Evolutionary conservation across 2,329 filamentous ascomycete species (phyloP), one percentile per base, ranked within the genome.

Genomic region (Lecanosticta acicola): DNA sequence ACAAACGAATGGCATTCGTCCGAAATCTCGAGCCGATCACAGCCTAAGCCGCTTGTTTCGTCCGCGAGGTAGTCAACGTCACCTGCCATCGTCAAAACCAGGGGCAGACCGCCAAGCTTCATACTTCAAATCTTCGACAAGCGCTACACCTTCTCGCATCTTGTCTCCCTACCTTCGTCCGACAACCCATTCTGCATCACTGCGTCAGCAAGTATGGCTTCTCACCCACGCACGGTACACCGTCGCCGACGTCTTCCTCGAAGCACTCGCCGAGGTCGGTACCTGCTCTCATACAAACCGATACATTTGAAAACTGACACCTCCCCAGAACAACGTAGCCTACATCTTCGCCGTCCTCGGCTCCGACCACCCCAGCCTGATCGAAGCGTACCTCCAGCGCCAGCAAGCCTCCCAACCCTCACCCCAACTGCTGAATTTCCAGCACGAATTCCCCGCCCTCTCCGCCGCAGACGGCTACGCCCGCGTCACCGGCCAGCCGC

Each of bases 401-500:
- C 78, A 84, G 58, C 76, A 76, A 40, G 80, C 84, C 57, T 77
- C 73, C 48, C 74, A 73, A 21, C 71, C 75, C 17, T 86, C 85
- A 46, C 84, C 83, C 3, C 76, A 72, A 49, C 81, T 87, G 47
- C 81, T 87, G 41, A 87, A 84, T 11, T 87, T 84, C 59, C 84
- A 84, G 0, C 85, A 85, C 52, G 84, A 87, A 83, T 87, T 88
- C 83, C 84, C 88, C 8, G 85, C 85, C 19, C 77, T 89, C 59
- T 87, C 84, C 45, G 87, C 87, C 79, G 85, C 85, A 11, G 85
- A 89, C 64, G 85, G 84, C 41, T 87, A 85, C 59, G 84, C 84
- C 24, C 75, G 83, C 19, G 64, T 83, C 36, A 85, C 80, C 3
- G 77, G 78, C 36, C 77, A 83, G 54, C 81, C 83, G 0, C 84